Evolutionary conservation across 2,329 filamentous ascomycete species (phyloP).

Genomic region (Dothistroma septosporum): DNA sequence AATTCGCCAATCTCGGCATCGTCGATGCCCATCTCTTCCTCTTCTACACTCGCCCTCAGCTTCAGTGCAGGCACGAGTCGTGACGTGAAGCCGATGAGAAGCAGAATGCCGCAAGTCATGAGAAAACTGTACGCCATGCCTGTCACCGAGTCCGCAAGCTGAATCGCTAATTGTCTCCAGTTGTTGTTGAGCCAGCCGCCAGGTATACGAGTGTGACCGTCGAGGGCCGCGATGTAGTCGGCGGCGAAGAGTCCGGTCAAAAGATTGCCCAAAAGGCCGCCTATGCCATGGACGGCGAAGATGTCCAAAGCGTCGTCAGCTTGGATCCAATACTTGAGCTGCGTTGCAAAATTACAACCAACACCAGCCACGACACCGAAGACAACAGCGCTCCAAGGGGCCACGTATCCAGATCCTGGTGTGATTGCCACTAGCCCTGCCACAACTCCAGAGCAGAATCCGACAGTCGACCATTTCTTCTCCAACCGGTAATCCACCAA

Average conservation of each 20-base stretch:
- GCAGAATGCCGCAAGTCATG: slow-evolving; percentile 70
- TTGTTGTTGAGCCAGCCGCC: slow-evolving; percentile 82
- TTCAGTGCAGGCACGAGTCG: slow-evolving; percentile 72
- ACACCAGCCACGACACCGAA: slow-evolving; percentile 72
- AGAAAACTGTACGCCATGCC: slow-evolving; percentile 75
- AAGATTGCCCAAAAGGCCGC: slow-evolving; percentile 74
- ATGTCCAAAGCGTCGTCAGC: slow-evolving; percentile 87
- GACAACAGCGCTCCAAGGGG: slow-evolving; percentile 76
- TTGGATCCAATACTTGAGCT: slow-evolving; percentile 77
- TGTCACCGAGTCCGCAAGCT: slow-evolving; percentile 74
- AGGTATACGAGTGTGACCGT: slow-evolving; percentile 61
- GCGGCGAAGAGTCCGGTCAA: slow-evolving; percentile 78
- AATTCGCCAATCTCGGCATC: slow-evolving; percentile 88
- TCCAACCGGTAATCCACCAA: slow-evolving; percentile 84
- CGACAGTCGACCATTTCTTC: slow-evolving; percentile 87
- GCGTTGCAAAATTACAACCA: slow-evolving; percentile 84
- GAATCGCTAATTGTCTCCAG: slow-evolving; percentile 79
- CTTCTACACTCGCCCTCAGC: slow-evolving; percentile 70
- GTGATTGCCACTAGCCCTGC: slow-evolving; percentile 85
- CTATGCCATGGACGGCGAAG: slow-evolving; percentile 76
- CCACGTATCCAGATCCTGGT: slow-evolving; percentile 80
- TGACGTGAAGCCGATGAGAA: slow-evolving; percentile 58
- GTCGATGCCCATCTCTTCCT: slow-evolving; percentile 80
- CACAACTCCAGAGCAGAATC: slow-evolving; percentile 87
- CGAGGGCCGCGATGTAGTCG: slow-evolving; percentile 77